Evolutionary conservation across 148 eudicot genomes (phyloP).

Genomic region (Pharnaceum exiguum): DNA sequence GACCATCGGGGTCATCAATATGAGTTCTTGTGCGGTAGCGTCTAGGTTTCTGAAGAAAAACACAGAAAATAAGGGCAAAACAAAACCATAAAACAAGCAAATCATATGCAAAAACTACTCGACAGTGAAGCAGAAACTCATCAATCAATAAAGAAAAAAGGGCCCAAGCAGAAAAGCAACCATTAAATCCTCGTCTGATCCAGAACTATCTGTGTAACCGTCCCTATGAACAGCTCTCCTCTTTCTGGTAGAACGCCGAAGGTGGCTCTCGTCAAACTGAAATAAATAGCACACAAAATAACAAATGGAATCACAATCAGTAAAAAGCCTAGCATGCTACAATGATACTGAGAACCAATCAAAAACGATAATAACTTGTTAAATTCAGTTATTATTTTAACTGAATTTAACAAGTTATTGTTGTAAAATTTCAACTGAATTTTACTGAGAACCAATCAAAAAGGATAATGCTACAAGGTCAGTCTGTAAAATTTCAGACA

Average conservation of each 20-base stretch:
- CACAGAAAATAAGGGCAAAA: conserved; percentile 3
- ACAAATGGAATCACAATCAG: conserved; percentile 5
- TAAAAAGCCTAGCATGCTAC: background rate
- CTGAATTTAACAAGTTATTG: too few relatives aligned
- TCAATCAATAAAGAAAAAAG: conserved; percentile 7
- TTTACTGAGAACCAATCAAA: background rate
- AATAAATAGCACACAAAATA: conserved; percentile 15
- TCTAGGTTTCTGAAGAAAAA: conserved; percentile 49
- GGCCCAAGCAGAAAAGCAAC: conserved; percentile 38
- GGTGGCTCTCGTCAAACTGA: conserved; percentile 68
- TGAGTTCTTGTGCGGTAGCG: conserved; percentile 62
- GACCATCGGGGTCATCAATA: conserved; percentile 43
- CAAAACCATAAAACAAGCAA: conserved; percentile 15
- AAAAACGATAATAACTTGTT: background rate
- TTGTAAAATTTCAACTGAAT: too few relatives aligned
- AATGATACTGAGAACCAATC: background rate
- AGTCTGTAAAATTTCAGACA: too few relatives aligned
- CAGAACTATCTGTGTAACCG: conserved; percentile 84
- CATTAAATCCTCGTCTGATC: conserved; percentile 89
- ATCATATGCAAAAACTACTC: conserved; percentile 3
- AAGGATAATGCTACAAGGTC: background rate
- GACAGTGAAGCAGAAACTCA: conserved; percentile 13
- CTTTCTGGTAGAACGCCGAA: conserved; percentile 94
- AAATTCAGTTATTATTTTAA: background rate
- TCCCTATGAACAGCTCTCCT: conserved; percentile 76